Evolutionary conservation across 305 asterid genomes (phyloP).

Genomic region (Petunia hybrid): DNA sequence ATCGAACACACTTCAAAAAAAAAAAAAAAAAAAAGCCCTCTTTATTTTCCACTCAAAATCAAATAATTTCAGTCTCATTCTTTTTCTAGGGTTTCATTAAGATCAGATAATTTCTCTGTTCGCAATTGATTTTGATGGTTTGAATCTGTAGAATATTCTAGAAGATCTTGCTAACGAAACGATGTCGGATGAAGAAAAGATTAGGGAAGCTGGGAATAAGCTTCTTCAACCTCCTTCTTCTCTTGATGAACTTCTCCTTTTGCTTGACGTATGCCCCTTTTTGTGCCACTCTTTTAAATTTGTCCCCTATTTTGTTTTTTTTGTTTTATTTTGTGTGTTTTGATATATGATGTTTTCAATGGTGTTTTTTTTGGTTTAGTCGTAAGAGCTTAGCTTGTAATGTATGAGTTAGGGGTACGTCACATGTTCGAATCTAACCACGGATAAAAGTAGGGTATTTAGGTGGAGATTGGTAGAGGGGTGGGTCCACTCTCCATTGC

Average conservation of each 20-base stretch:
- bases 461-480: too few species aligned
- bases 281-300: not conserved
- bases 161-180: conserved; percentile 22
- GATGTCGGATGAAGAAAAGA: conserved; percentile 27
- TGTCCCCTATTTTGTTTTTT: not conserved
- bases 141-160: conserved; percentile 21
- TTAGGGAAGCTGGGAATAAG: conserved; percentile 60
- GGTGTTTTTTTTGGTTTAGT: too few species aligned
- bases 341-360: too few species aligned
- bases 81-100: not conserved
- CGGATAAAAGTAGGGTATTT: too few species aligned
- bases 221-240: conserved; percentile 71
- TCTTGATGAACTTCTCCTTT: conserved; percentile 60
- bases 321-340: too few species aligned
- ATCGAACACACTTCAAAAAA: not conserved
- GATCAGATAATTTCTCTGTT: not conserved
- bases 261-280: conserved; percentile 76
- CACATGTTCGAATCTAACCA: too few species aligned
- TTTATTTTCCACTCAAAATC: not conserved
- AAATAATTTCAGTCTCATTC: not conserved
- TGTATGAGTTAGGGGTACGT: too few species aligned
- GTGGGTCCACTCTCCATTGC: too few species aligned
- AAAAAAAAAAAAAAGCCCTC: not conserved
- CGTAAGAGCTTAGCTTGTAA: too few species aligned
- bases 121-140: conserved; percentile 16